phyloP scores from a whole-genome alignment of 2,329 filamentous ascomycete species.

The Ascochyta clinopodiicola region DNA sequence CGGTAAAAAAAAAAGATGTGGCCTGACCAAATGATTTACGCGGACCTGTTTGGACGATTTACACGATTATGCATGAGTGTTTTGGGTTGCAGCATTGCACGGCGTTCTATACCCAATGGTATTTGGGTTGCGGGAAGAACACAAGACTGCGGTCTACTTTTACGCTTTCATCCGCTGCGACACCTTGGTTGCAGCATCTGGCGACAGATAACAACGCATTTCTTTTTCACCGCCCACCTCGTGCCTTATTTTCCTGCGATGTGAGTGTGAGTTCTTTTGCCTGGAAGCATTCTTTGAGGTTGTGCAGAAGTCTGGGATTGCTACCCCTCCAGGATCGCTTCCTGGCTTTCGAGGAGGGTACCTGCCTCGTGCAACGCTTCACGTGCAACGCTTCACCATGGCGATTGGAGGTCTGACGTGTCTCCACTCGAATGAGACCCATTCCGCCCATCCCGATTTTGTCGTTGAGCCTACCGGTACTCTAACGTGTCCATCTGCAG shows the following conservation, averaged over 20 bases:
- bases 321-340: not conserved
- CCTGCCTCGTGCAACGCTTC: conserved; percentile 10
- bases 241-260: not conserved
- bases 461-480: not conserved
- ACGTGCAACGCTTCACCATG: conserved; percentile 8
- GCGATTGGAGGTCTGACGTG: not conserved
- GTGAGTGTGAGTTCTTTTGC: too few species aligned
- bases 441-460: not conserved
- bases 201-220: conserved; percentile 8
- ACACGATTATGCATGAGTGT: conserved; percentile 14
- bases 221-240: not conserved
- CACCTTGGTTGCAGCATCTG: conserved; percentile 6
- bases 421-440: not conserved
- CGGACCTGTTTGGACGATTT: conserved; percentile 3
- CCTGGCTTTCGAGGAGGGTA: not conserved
- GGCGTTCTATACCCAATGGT: conserved; percentile 20
- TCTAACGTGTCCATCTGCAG: not conserved
- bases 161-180: conserved; percentile 2
- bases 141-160: conserved; percentile 7
- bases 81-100: conserved; percentile 16
- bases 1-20: conserved; percentile 20
- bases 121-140: conserved; percentile 12
- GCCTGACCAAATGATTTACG: conserved; percentile 1
- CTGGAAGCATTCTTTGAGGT: not conserved
- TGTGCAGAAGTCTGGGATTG: not conserved